These are phyloP conservation scores for Dactylellina parvicollis DNA, from an alignment of 2,329 filamentous ascomycete genomes.

Conservation along the genomic window DNA sequence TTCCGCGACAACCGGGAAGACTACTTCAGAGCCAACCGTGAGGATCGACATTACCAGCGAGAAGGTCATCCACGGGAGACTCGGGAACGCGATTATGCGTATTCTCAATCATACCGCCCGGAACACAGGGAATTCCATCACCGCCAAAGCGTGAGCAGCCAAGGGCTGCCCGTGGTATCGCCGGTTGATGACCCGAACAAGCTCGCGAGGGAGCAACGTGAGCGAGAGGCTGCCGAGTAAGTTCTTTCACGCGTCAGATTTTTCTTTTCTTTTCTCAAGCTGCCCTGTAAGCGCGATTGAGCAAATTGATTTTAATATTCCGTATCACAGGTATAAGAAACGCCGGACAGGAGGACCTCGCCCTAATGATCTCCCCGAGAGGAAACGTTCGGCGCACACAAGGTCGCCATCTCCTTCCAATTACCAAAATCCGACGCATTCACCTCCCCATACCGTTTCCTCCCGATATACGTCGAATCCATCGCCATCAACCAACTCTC, in stretches of 20 bases:
- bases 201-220: constrained; percentile 45
- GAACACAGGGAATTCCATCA: constrained; percentile 48
- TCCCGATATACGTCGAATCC: constrained; percentile 47
- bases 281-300: not conserved
- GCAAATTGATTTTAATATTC: not conserved
- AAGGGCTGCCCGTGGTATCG: constrained; percentile 33
- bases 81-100: constrained; percentile 40
- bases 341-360: constrained; percentile 41
- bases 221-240: constrained; percentile 53
- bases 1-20: constrained; percentile 42
- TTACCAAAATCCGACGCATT: constrained; percentile 37
- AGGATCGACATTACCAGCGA: constrained; percentile 39
- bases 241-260: constrained; percentile 1
- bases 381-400: constrained; percentile 45
- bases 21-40: constrained; percentile 31
- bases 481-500: constrained; percentile 47
- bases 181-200: constrained; percentile 52
- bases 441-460: constrained; percentile 47
- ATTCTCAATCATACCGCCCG: constrained; percentile 45
- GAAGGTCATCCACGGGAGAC: constrained; percentile 36
- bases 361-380: constrained; percentile 41
- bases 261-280: too few species aligned
- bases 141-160: constrained; percentile 42
- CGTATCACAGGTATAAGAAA: constrained; percentile 45
- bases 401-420: constrained; percentile 41